Base-by-base conservation (phyloP, 2,329 filamentous ascomycete genomes). In the Blumeria hordei region DNA sequence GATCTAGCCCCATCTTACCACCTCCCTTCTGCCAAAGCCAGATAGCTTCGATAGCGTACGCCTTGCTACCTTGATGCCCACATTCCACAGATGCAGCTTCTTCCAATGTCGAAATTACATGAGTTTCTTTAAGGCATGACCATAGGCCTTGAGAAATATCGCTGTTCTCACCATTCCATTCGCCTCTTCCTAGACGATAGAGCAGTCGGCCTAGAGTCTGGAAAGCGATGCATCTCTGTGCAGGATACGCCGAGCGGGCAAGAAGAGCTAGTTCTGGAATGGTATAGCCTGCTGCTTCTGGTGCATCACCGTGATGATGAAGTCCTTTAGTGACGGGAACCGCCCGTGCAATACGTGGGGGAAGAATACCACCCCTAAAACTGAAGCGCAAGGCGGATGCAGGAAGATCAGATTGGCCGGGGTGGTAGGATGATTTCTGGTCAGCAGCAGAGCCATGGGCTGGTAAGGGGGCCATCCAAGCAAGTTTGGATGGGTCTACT, bases 221-320 rank as follows among this genome's bases (percentile, higher is more conserved):
- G 67, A 87, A 95, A 0, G 92, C 87, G 58, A 96, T 76, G 64
- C 92, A 95, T 10, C 90, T 72, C 70, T 98, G 92, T 0, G 85
- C 82, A 0, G 92, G 78, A 18, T 94, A 86, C 0, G 81, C 79
- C 55, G 85, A 93, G 36, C 90, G 76, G 4, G 86, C 80, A 1
- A 95, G 74, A 35, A 83, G 78, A 1, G 87, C 81, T 1, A 98
- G 73, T 67, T 98, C 92, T 0, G 80, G 78, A 34, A 98, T 77
- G 0, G 92, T 96, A 68, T 98, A 98, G 0, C 92, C 92, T 0
- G 92, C 92, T 1, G 88, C 86, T 67, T 94, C 87, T 14, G 92
- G 92, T 1, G 90, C 88, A 57, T 88, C 80, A 59, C 84, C 88
- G 66, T 98, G 92, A 67, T 98, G 90, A 67, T 98, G 92, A 12